These are phyloP conservation scores for Cunninghamia lanceolata DNA, from an alignment of 75 land plant species.

Conservation along the genomic window DNA sequence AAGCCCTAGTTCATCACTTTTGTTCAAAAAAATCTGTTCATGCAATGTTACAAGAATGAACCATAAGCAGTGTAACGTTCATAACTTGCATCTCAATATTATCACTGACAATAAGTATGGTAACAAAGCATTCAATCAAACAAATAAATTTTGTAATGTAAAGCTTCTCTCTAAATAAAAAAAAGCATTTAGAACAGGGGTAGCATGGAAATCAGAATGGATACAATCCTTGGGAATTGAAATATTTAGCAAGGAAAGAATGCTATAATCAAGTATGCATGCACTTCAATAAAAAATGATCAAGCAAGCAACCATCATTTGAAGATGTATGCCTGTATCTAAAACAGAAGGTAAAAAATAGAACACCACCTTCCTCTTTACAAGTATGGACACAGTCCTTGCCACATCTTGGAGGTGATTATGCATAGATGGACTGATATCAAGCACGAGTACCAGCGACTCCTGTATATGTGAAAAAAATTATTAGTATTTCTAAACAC, in stretches of 20 bases:
- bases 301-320: not conserved
- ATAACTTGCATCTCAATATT: slow-evolving; percentile 4
- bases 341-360: not conserved
- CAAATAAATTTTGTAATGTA: not conserved
- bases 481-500: not conserved
- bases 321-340: not conserved
- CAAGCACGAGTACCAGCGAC: slow-evolving; percentile 68
- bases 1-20: slow-evolving; percentile 83
- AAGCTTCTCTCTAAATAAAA: not conserved
- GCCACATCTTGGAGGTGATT: slow-evolving; percentile 62
- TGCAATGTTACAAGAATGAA: not conserved
- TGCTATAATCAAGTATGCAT: not conserved
- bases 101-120: not conserved
- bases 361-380: slow-evolving; percentile 74
- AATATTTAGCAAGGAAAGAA: not conserved
- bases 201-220: not conserved
- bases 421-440: slow-evolving; percentile 90
- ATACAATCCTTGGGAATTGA: not conserved
- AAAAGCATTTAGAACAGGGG: not conserved
- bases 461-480: slow-evolving; percentile 48
- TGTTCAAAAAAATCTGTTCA: slow-evolving; percentile 68
- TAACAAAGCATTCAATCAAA: not conserved
- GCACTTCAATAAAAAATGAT: not conserved
- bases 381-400: slow-evolving; percentile 55
- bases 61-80: not conserved